Base-by-base conservation (phyloP, 805 yeast species). In the Lachancea nothofagi region DNA sequence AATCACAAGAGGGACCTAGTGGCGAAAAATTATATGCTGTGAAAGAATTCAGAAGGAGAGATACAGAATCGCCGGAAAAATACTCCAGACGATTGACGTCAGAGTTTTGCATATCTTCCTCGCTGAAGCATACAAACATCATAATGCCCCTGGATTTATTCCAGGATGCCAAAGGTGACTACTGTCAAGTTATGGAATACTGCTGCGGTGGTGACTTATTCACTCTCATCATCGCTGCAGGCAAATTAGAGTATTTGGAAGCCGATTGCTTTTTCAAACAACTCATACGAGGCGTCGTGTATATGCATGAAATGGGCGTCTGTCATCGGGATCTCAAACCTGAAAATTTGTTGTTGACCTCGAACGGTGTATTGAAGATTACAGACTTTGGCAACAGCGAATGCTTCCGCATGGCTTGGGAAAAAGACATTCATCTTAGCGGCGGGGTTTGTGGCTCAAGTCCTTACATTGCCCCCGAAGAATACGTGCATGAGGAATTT, bases 311-410 rank as follows among this genome's bases (percentile, higher is more conserved):
- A 42, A 83, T 80, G 58, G 96, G 96, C 3, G 88, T 90, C 10
- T 83, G 89, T 29, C 98, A 90, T 61, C 72, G 98, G 47, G 98
- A 90, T 63, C 67, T 90, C 53, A 90, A 90, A 61, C 98, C 98
- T 0, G 98, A 90, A 53, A 90, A 90, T 55, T 81, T 90, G 35
- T 62, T 90, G 46, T 62, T 87, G 29, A 83, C 93, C 0, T 75
- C 78, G 27, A 71, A 72, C 44, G 96, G 96, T 31, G 67, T 70
- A 12, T 60, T 88, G 40, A 87, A 87, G 57, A 83, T 87, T 43
- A 82, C 95, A 2, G 96, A 87, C 66, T 88, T 88, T 53, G 96
- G 96, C 27, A 82, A 80, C 55, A 77, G 83, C 20, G 90, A 83
- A 55, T 82, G 95, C 65, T 77, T 86, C 65, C 69, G 77, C 57